A percentile compares a stretch with the other conserved stretches of the same genome.
Evolutionary conservation across 1,284 basidiomycete genomes (phyloP).

Genomic region (Cryptococcus wingfieldii): DNA sequence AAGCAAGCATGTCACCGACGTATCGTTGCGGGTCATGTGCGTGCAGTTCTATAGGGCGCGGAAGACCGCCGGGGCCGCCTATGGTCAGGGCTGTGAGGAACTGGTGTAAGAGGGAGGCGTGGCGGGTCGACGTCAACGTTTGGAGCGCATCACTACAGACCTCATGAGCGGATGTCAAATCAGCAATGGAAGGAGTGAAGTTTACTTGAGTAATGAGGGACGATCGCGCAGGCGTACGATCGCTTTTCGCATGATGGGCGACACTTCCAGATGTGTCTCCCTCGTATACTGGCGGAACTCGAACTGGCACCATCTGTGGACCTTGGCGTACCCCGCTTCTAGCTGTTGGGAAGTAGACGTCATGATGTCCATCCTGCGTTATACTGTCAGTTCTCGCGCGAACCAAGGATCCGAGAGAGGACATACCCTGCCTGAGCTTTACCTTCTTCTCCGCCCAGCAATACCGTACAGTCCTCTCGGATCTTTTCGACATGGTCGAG

Average conservation of each 20-base stretch:
- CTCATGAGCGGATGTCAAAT: background rate
- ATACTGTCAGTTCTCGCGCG: no score
- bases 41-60: conserved; percentile 92
- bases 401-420: background rate
- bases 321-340: conserved; percentile 84
- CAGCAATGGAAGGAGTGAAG: conserved; percentile 14
- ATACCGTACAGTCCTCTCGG: conserved; percentile 73
- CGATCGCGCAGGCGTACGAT: conserved; percentile 67
- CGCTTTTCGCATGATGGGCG: conserved; percentile 64
- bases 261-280: conserved; percentile 75
- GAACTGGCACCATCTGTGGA: conserved; percentile 77
- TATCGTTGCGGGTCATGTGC: conserved; percentile 96
- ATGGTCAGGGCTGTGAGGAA: conserved; percentile 86
- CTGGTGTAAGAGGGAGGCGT: conserved; percentile 67
- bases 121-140: conserved; percentile 74
- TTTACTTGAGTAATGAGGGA: conserved; percentile 73
- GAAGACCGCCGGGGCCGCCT: conserved; percentile 80
- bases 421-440: conserved; percentile 74
- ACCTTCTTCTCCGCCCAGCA: conserved; percentile 78
- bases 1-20: conserved; percentile 96
- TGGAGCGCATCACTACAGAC: conserved; percentile 66
- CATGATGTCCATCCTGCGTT: conserved; percentile 77
- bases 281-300: conserved; percentile 78
- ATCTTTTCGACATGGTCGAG: conserved; percentile 85
- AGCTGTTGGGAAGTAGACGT: conserved; percentile 71